Evolutionary conservation across 495 filamentous ascomycete species (phyloP), one percentile per base, ranked within the genome.

Genomic region (Letharia lupina): DNA sequence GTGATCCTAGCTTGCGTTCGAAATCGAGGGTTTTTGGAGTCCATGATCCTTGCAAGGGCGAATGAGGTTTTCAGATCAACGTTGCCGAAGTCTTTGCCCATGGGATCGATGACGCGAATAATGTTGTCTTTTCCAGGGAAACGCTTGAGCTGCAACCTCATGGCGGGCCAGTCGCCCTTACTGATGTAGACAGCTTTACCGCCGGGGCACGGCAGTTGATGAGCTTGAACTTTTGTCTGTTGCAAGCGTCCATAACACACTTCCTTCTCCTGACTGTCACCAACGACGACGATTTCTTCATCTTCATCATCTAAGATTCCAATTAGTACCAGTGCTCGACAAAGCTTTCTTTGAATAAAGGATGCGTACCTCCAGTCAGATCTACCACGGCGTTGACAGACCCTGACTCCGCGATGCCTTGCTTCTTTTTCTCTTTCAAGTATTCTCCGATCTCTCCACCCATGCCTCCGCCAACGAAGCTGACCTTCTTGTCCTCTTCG

Each of bases 221-320:
- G 80, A 28, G 89, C 87, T 48, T 87, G 87, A 65, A 96, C 77
- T 61, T 76, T 86, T 6, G 87, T 86, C 28, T 81, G 80, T 47
- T 91, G 84, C 28, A 97, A 72, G 73, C 86, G 87, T 11, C 94
- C 94, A 72, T 90, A 92, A 76, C 94, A 97, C 37, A 97, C 89
- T 70, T 91, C 86, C 70, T 87, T 82, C 28, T 82, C 77, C 33
- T 63, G 67, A 15, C 75, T 73, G 59, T 77, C 78, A 35, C 68
- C 71, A 15, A 83, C 56, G 61, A 81, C 62, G n/a, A 82, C 73
- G 3, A 83, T 60, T 18, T 87, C 78, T 47, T 84, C 83, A 47
- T 89, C 88, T 37, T 82, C 83, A 48, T 57, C 54, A n/a, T 70
- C 72, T 60, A 47, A 3, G 16, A 35, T 5, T 50, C 9, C 13